Conservation (phyloP, 805 yeast species). For the Candida ipomoeae region DNA sequence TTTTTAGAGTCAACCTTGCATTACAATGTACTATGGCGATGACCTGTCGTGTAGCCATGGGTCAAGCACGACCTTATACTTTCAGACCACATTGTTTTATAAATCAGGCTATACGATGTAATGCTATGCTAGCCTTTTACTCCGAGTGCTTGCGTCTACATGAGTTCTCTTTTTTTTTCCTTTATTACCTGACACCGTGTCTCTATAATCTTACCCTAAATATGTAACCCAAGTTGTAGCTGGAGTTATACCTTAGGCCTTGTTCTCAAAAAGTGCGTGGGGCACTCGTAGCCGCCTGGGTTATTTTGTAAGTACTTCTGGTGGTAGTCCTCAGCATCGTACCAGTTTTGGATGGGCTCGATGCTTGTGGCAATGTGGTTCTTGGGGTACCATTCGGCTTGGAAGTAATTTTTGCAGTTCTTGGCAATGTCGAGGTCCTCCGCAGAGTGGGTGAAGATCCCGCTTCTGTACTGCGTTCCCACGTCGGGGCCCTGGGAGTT, state of each 20-base stretch:
- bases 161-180: not conserved
- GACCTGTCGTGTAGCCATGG: too few relatives aligned
- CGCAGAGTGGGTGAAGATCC: constrained; percentile 60
- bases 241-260: constrained; percentile 40
- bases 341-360: constrained; percentile 64
- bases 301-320: constrained; percentile 76
- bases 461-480: constrained; percentile 91
- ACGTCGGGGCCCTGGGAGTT: constrained; percentile 82
- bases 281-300: constrained; percentile 86
- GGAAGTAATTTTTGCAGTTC: constrained; percentile 48
- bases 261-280: constrained; percentile 77
- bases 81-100: too few relatives aligned
- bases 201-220: not conserved
- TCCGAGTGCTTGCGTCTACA: not conserved
- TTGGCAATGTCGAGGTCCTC: constrained; percentile 45
- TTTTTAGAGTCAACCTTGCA: too few relatives aligned
- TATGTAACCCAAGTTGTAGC: not conserved
- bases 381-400: constrained; percentile 71
- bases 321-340: constrained; percentile 96
- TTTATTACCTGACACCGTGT: constrained; percentile 2
- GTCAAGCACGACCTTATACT: not conserved
- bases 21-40: too few relatives aligned
- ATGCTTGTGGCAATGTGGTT: constrained; percentile 66
- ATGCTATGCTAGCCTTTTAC: not conserved
- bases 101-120: too few relatives aligned